These are phyloP conservation scores for Peronospora belbahrii DNA, from an alignment of 352 stramenopile species.

Conservation along the genomic window DNA sequence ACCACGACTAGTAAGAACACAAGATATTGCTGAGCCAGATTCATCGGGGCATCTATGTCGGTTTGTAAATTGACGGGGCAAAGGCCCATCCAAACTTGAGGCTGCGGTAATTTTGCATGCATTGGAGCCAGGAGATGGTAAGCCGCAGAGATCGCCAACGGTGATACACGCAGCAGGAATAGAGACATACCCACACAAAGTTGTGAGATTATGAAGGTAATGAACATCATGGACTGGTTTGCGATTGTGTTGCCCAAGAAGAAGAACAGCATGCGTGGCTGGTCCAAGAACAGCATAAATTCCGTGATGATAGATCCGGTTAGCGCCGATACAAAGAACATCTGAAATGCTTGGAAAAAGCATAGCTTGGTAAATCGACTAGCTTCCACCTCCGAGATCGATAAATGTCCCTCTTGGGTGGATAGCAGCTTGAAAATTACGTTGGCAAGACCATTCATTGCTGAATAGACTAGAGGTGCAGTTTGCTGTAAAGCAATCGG, in stretches of 20 bases:
- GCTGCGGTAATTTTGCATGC: conserved; percentile 37
- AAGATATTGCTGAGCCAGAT: conserved; percentile 60
- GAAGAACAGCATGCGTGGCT: conserved; percentile 55
- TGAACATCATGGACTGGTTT: conserved; percentile 74
- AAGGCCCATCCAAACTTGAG: conserved; percentile 50
- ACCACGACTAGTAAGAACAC: conserved; percentile 69
- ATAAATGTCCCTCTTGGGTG: conserved; percentile 56
- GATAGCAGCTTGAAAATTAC: conserved; percentile 62
- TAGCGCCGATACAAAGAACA: conserved; percentile 75
- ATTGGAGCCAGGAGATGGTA: conserved; percentile 45
- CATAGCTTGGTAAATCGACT: conserved; percentile 69
- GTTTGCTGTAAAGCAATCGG: conserved; percentile 51
- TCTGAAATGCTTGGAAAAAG: conserved; percentile 75
- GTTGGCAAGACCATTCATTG: conserved; percentile 64
- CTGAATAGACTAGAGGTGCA: conserved; percentile 50
- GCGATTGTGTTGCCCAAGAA: conserved; percentile 66
- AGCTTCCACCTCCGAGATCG: conserved; percentile 54
- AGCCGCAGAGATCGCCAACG: conserved; percentile 34
- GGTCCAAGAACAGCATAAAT: conserved; percentile 52
- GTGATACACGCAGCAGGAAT: conserved; percentile 49
- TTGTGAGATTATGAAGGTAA: conserved; percentile 72
- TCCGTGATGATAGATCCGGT: conserved; percentile 55
- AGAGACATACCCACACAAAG: conserved; percentile 55
- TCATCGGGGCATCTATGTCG: conserved; percentile 49
- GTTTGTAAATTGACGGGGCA: conserved; percentile 41